A percentile compares a stretch with the other conserved stretches of the same genome.
phyloP scores from a whole-genome alignment of 2,329 filamentous ascomycete genomes.

The Dactylonectria macrodidyma region DNA sequence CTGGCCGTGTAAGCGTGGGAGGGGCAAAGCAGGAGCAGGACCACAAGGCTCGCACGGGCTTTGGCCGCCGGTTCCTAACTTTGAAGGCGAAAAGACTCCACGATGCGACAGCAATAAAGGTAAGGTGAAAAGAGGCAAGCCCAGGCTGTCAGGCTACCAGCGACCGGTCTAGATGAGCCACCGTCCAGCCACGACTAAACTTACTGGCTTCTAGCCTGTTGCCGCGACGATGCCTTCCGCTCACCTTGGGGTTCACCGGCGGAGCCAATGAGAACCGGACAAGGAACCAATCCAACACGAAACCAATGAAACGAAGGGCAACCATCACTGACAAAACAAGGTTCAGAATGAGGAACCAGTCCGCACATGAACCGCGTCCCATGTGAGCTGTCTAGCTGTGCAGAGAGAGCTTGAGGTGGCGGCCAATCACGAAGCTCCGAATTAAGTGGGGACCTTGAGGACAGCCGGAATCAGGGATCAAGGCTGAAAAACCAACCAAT shows the following conservation, averaged over 20 bases:
- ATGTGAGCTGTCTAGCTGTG: background rate
- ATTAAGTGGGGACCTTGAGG: background rate
- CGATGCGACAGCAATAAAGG: background rate
- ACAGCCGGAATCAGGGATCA: slow-evolving; percentile 1
- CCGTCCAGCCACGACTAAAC: background rate
- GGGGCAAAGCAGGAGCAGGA: background rate
- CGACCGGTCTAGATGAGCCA: background rate
- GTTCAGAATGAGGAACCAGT: background rate
- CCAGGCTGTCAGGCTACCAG: background rate
- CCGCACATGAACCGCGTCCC: slow-evolving; percentile 2
- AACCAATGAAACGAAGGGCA: background rate
- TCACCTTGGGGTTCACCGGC: background rate
- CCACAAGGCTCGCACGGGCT: background rate
- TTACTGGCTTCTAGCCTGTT: background rate
- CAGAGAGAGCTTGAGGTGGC: background rate
- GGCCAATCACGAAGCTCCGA: background rate
- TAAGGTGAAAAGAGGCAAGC: background rate
- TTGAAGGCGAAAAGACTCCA: background rate
- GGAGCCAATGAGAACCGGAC: too few relatives aligned
- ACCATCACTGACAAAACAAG: background rate
- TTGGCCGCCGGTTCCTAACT: background rate
- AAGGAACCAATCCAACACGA: too few relatives aligned
- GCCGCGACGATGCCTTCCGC: background rate
- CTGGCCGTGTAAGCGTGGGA: background rate
- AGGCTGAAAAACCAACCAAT: background rate